Conservation (phyloP, 2,329 filamentous ascomycete species). For the Apiospora malaysiana region DNA sequence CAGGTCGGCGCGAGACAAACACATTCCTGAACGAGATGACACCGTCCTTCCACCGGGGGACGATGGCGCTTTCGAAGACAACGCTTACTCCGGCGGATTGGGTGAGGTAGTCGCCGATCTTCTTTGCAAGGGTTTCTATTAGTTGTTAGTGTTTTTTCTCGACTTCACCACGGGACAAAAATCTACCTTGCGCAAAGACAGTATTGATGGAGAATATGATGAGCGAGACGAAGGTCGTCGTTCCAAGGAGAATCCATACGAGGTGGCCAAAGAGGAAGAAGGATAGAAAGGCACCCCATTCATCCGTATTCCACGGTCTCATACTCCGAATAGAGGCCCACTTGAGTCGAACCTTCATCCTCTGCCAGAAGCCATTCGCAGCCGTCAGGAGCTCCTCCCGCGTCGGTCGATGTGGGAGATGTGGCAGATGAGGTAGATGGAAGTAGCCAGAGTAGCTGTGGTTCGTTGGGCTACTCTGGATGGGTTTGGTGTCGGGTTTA, state of each 20-base stretch:
- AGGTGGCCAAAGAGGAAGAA: slow-evolving; percentile 95
- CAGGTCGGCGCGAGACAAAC: slow-evolving; percentile 89
- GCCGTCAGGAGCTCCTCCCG: slow-evolving; percentile 93
- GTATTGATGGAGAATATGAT: slow-evolving; percentile 93
- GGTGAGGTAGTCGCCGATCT: slow-evolving; percentile 95
- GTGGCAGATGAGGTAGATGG: slow-evolving; percentile 49
- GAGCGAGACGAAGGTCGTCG: slow-evolving; percentile 95
- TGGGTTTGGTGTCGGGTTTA: slow-evolving; percentile 59
- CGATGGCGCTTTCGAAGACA: slow-evolving; percentile 96
- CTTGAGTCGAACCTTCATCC: slow-evolving; percentile 90
- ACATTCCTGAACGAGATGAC: slow-evolving; percentile 98
- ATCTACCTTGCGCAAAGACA: slow-evolving; percentile 86
- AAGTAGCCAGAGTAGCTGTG: slow-evolving; percentile 47
- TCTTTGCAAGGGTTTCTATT: slow-evolving; percentile 85
- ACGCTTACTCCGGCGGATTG: slow-evolving; percentile 92
- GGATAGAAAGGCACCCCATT: slow-evolving; percentile 92
- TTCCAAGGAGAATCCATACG: slow-evolving; percentile 94
- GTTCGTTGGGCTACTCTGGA: slow-evolving; percentile 32
- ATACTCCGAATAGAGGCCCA: slow-evolving; percentile 96
- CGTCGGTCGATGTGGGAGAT: slow-evolving; percentile 84
- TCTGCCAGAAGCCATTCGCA: slow-evolving; percentile 90
- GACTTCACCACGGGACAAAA: neutral
- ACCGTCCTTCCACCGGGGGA: slow-evolving; percentile 92
- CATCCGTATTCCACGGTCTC: slow-evolving; percentile 92
- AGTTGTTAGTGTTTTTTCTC: slow-evolving; percentile 29